Percentiles rank a stretch among this genome's conserved stretches.
These are phyloP conservation scores for Botryotinia calthae DNA, from an alignment of 2,329 filamentous ascomycete species.

Conservation along the genomic window DNA sequence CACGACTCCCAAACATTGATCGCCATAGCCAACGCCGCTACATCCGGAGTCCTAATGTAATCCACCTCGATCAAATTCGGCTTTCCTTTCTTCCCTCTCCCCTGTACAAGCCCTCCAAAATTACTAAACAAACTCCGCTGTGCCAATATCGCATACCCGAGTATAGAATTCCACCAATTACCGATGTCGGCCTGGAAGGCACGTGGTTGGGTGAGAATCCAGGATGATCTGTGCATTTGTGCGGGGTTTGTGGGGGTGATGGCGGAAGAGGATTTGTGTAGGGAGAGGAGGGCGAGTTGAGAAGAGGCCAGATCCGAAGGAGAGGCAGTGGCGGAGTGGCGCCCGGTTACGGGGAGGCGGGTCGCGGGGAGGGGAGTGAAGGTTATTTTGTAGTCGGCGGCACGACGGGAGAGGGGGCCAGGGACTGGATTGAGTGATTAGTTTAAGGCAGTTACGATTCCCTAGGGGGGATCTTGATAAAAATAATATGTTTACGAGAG, in stretches of 20 bases:
- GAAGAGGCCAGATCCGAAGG: neutral
- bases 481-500: neutral
- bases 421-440: neutral
- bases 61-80: constrained; percentile 11
- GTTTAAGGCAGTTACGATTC: no score
- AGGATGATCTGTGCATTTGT: neutral
- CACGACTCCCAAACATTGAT: neutral
- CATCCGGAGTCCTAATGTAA: neutral
- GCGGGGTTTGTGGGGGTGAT: neutral
- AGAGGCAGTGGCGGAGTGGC: neutral
- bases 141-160: neutral
- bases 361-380: neutral
- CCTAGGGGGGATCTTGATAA: neutral
- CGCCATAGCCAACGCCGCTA: constrained; percentile 5
- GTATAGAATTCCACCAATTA: neutral
- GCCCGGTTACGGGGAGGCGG: constrained; percentile 1
- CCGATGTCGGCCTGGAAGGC: neutral
- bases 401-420: no score
- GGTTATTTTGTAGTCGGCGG: neutral
- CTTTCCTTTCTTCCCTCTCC: neutral
- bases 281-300: neutral
- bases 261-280: neutral
- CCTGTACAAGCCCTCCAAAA: neutral
- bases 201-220: neutral
- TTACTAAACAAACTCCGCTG: neutral